Evolutionary conservation across 331 rosid species (phyloP).

Genomic region (Acacia pycnantha): DNA sequence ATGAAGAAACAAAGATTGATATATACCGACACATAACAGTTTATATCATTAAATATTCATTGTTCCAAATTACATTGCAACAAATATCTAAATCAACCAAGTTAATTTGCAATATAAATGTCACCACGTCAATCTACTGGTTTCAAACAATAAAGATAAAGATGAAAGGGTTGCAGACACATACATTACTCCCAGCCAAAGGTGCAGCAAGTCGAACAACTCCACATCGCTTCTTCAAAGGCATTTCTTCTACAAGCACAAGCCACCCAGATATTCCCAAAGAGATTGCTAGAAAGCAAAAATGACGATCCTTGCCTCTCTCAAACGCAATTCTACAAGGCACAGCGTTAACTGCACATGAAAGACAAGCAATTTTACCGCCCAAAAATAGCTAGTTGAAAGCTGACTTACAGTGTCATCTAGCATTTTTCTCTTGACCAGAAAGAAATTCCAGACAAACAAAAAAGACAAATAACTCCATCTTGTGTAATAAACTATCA

Average conservation of each 20-base stretch:
- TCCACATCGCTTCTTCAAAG: slow-evolving; percentile 65
- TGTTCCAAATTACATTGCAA: slow-evolving; percentile 9
- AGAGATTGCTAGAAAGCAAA: slow-evolving; percentile 66
- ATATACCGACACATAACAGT: not conserved
- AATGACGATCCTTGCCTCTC: slow-evolving; percentile 88
- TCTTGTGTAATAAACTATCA: not conserved
- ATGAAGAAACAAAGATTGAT: slow-evolving; percentile 23
- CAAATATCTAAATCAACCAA: not conserved
- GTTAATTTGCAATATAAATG: not conserved
- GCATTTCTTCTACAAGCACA: slow-evolving; percentile 73
- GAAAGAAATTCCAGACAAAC: slow-evolving; percentile 14
- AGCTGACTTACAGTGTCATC: not conserved
- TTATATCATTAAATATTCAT: slow-evolving; percentile 7
- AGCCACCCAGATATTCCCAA: slow-evolving; percentile 77
- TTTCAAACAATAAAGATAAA: slow-evolving; percentile 11
- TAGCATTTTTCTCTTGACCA: slow-evolving; percentile 3
- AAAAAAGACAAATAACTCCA: not conserved
- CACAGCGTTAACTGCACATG: slow-evolving; percentile 67
- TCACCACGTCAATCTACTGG: slow-evolving; percentile 14
- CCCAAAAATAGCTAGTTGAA: not conserved
- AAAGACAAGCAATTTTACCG: slow-evolving; percentile 31
- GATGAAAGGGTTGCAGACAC: slow-evolving; percentile 33
- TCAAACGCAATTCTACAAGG: slow-evolving; percentile 94
- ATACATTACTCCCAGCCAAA: slow-evolving; percentile 82
- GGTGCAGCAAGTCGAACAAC: slow-evolving; percentile 88